Conservation (phyloP, 2,329 filamentous ascomycete species). For the Fusarium domesticum region DNA sequence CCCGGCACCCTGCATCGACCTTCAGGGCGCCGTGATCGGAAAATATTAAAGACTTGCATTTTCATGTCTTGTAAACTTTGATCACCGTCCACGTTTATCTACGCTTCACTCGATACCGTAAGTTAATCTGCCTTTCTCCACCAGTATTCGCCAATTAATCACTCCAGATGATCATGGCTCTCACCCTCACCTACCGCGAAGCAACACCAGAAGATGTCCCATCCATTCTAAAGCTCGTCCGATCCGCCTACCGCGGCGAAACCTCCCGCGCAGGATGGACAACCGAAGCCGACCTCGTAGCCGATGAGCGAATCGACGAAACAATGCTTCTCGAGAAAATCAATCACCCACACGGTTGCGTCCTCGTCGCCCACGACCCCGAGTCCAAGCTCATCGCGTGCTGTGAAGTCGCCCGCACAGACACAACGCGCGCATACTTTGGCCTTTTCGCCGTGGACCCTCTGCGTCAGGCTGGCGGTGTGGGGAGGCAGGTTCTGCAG, state of each 20-base stretch:
- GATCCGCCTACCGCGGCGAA: conserved; percentile 45
- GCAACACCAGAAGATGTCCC: conserved; percentile 34
- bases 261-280: conserved; percentile 44
- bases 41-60: too few relatives aligned
- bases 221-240: conserved; percentile 38
- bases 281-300: conserved; percentile 44
- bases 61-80: too few relatives aligned
- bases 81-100: too few relatives aligned
- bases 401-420: conserved; percentile 40
- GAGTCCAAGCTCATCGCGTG: conserved; percentile 37
- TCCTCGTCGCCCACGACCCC: conserved; percentile 38
- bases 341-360: conserved; percentile 32
- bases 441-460: conserved; percentile 49
- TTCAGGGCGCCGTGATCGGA: too few relatives aligned
- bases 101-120: too few relatives aligned
- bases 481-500: conserved; percentile 41
- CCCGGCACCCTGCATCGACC: too few relatives aligned
- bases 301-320: conserved; percentile 42
- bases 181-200: conserved; percentile 34
- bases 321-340: conserved; percentile 40
- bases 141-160: too few relatives aligned
- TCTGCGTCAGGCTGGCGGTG: conserved; percentile 40
- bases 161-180: too few relatives aligned
- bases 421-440: conserved; percentile 38
- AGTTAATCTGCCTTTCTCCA: too few relatives aligned